Evolutionary conservation across 805 yeast species (phyloP).

Genomic region (Komagataella pseudopastoris): DNA sequence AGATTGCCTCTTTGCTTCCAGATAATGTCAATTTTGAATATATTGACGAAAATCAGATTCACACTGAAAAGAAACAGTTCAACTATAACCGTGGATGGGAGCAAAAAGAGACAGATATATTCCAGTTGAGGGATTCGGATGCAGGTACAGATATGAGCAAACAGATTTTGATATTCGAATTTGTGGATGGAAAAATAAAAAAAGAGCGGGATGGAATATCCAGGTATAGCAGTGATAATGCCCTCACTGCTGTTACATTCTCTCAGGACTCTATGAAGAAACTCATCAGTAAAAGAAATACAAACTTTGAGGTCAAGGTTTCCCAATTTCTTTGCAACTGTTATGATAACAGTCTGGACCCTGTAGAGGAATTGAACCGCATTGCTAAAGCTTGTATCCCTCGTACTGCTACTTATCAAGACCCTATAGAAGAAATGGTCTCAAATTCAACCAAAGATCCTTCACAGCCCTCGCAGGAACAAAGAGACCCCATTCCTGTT

Average conservation of each 20-base stretch:
- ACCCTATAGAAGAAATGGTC: constrained; percentile 51
- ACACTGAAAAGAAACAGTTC: constrained; percentile 28
- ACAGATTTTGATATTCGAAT: constrained; percentile 61
- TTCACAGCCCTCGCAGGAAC: constrained; percentile 5
- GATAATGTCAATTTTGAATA: constrained; percentile 59
- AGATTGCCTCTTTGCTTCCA: constrained; percentile 49
- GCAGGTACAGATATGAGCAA: constrained; percentile 20
- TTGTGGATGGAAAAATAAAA: constrained; percentile 50
- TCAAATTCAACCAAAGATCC: constrained; percentile 9
- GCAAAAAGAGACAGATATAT: constrained; percentile 41
- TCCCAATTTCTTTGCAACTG: constrained; percentile 21
- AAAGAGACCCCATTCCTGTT: constrained; percentile 29
- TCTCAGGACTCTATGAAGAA: constrained; percentile 43
- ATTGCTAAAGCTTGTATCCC: constrained; percentile 31
- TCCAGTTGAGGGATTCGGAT: constrained; percentile 26
- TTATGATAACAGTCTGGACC: constrained; percentile 16
- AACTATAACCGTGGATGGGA: constrained; percentile 32
- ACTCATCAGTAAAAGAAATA: constrained; percentile 44
- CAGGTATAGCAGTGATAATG: constrained; percentile 11
- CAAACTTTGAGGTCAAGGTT: constrained; percentile 31
- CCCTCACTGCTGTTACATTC: constrained; percentile 26
- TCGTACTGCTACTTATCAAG: constrained; percentile 30
- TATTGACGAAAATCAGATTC: constrained; percentile 59
- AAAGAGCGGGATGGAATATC: constrained; percentile 26
- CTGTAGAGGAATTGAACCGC: constrained; percentile 25